phyloP scores from a whole-genome alignment of 1,284 basidiomycete genomes.

The Fomitopsis betulina region DNA sequence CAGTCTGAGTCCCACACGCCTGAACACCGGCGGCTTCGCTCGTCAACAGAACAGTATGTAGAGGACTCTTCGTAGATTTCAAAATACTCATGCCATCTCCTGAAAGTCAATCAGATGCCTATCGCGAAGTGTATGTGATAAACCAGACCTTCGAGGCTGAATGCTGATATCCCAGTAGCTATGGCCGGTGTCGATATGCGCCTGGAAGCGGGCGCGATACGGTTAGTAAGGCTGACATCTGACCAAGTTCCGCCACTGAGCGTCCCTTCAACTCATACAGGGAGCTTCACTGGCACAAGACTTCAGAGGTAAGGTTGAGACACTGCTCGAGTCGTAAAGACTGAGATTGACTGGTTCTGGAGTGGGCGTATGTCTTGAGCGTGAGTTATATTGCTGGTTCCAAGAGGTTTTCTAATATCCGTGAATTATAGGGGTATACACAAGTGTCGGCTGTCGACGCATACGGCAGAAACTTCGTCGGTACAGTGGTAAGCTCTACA shows the following conservation, averaged over 20 bases:
- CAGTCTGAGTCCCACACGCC: constrained; percentile 59
- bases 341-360: neutral
- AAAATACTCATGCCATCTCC: neutral
- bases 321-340: neutral
- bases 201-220: constrained; percentile 56
- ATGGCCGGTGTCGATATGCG: constrained; percentile 72
- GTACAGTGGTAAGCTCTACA: constrained; percentile 33
- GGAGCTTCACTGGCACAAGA: constrained; percentile 72
- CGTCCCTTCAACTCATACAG: constrained; percentile 25
- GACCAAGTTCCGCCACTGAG: neutral
- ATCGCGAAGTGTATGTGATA: constrained; percentile 45
- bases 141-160: neutral
- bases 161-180: constrained; percentile 25
- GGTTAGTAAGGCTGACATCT: constrained; percentile 32
- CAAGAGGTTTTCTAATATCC: neutral
- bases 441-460: constrained; percentile 60
- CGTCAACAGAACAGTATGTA: constrained; percentile 57
- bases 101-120: constrained; percentile 50
- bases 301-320: constrained; percentile 11
- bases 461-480: constrained; percentile 59
- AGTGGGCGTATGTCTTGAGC: constrained; percentile 67
- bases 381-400: constrained; percentile 25
- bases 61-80: neutral
- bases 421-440: constrained; percentile 43
- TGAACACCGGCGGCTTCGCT: constrained; percentile 72